phyloP scores from a whole-genome alignment of 2,329 filamentous ascomycete species.

The Madurella fahalii region DNA sequence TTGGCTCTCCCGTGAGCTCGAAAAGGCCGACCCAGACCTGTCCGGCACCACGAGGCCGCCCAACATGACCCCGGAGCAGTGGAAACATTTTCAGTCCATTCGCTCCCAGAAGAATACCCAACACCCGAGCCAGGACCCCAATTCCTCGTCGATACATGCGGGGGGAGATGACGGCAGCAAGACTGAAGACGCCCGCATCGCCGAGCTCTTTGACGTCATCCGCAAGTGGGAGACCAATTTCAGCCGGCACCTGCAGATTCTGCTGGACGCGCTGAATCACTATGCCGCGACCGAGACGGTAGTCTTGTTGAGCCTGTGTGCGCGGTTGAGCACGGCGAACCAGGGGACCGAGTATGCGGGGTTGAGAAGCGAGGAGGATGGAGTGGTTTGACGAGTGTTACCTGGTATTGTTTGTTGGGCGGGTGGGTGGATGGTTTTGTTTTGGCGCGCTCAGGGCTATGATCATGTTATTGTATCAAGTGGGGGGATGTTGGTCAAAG shows the following conservation, averaged over 20 bases:
- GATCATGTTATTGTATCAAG: too few species aligned
- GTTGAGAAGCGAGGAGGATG: constrained; percentile 56
- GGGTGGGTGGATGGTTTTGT: not conserved
- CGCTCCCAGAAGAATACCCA: constrained; percentile 37
- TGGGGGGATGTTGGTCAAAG: too few species aligned
- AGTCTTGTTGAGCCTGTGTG: constrained; percentile 83
- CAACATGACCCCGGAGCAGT: constrained; percentile 59
- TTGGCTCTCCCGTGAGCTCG: constrained; percentile 78
- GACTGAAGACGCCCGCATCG: constrained; percentile 50
- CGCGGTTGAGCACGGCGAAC: constrained; percentile 74
- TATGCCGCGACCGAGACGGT: constrained; percentile 97
- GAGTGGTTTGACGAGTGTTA: not conserved
- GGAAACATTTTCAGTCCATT: constrained; percentile 52
- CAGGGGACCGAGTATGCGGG: constrained; percentile 67
- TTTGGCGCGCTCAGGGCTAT: not conserved
- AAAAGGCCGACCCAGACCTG: constrained; percentile 78
- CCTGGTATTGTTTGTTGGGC: not conserved
- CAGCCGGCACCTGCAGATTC: constrained; percentile 82
- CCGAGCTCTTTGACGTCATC: constrained; percentile 80
- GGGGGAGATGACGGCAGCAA: constrained; percentile 32
- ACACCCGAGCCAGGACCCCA: constrained; percentile 4
- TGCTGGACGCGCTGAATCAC: constrained; percentile 93
- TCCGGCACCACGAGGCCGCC: constrained; percentile 52
- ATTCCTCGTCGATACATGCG: constrained; percentile 15
- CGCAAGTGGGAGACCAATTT: constrained; percentile 93